Conservation (phyloP, 164 flowering plant species). For the Sedum album region DNA sequence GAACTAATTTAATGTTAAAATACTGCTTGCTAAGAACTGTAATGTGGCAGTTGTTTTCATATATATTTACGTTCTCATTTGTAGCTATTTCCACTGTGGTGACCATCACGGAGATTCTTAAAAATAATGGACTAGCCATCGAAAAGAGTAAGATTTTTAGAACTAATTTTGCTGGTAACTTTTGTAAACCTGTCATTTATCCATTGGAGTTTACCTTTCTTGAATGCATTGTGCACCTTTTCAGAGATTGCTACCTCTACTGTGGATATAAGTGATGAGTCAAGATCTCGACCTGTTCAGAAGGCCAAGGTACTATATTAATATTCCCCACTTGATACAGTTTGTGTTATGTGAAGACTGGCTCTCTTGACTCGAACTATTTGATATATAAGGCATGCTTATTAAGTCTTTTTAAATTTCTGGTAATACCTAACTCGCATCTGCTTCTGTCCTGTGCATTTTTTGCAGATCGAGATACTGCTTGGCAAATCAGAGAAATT, state of each 20-base stretch:
- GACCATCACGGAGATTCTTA: slow-evolving; percentile 29
- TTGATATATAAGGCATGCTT: neutral
- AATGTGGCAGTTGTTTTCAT: neutral
- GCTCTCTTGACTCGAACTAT: neutral
- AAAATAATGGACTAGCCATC: slow-evolving; percentile 34
- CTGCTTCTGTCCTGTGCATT: neutral
- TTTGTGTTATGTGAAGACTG: neutral
- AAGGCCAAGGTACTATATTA: slow-evolving; percentile 54
- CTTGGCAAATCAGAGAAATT: too few species aligned
- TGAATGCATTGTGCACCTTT: neutral
- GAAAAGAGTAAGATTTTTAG: slow-evolving; percentile 26
- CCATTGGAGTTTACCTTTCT: neutral
- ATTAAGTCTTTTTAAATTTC: neutral
- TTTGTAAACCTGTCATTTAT: neutral
- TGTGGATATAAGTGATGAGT: slow-evolving; percentile 45
- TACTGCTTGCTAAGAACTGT: neutral
- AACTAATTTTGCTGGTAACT: neutral
- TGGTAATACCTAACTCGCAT: neutral
- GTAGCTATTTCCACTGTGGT: slow-evolving; percentile 35
- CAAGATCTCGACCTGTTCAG: too few species aligned
- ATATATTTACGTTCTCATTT: neutral
- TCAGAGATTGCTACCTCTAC: slow-evolving; percentile 43
- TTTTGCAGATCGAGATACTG: slow-evolving; percentile 29
- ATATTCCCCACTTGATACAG: too few species aligned
- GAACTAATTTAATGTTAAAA: too few species aligned